Evolutionary conservation across 805 yeast genomes (phyloP).

Genomic region (Vanderwaltozyma verrucispora): DNA sequence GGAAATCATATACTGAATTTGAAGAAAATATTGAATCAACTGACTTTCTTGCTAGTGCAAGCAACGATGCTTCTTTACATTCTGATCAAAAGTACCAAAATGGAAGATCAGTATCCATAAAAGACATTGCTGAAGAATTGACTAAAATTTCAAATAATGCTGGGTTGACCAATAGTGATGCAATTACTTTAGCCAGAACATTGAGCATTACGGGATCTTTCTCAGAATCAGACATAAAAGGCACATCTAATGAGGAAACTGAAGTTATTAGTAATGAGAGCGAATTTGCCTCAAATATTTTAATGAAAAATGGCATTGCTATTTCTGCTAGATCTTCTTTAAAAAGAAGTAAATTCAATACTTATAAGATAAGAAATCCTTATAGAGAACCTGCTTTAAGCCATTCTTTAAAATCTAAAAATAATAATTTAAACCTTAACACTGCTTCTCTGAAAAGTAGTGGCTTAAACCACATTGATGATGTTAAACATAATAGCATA

Average conservation of each 20-base stretch:
- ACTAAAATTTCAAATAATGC: slow-evolving; percentile 66
- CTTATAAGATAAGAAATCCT: slow-evolving; percentile 32
- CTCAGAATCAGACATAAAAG: slow-evolving; percentile 10
- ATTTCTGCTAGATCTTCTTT: slow-evolving; percentile 25
- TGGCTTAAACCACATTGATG: too few species aligned
- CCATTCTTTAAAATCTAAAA: too few species aligned
- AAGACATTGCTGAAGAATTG: slow-evolving; percentile 63
- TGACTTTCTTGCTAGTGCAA: too few species aligned
- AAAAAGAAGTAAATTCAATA: slow-evolving; percentile 39
- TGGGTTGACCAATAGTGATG: slow-evolving; percentile 70
- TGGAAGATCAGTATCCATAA: slow-evolving; percentile 41
- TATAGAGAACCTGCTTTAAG: too few species aligned
- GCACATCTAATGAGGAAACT: too few species aligned
- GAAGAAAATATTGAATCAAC: slow-evolving; percentile 23
- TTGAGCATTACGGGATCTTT: slow-evolving; percentile 62
- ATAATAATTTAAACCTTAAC: too few species aligned
- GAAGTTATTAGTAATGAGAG: too few species aligned
- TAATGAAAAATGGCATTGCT: slow-evolving; percentile 13
- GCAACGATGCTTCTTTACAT: too few species aligned
- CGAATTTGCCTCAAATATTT: slow-evolving; percentile 24
- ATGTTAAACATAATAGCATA: too few species aligned
- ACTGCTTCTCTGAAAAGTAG: too few species aligned
- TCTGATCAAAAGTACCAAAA: too few species aligned
- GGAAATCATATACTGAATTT: slow-evolving; percentile 22
- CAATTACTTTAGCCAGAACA: slow-evolving; percentile 72